Conservation (phyloP, 441 rosid species). For the Populus hybrid region DNA sequence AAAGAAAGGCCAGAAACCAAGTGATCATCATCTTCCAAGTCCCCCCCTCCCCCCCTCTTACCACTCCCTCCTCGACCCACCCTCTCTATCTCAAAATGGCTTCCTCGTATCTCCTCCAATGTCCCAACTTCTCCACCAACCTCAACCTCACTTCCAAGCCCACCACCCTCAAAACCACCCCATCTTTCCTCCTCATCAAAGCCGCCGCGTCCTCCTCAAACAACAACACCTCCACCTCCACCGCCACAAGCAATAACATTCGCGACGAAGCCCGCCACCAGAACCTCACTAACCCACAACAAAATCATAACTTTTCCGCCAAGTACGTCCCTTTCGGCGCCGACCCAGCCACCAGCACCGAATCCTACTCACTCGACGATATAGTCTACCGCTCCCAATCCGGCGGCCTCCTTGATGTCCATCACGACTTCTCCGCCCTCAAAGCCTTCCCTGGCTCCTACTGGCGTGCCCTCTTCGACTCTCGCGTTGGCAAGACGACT, state of each 20-base stretch:
- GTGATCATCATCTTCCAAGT: background rate
- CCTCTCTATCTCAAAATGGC: constrained; percentile 25
- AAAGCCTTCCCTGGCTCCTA: constrained; percentile 41
- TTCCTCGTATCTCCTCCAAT: constrained; percentile 20
- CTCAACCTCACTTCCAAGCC: constrained; percentile 11
- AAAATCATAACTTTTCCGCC: constrained; percentile 34
- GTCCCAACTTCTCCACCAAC: constrained; percentile 1
- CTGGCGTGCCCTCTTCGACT: constrained; percentile 55
- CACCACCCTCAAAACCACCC: constrained; percentile 18
- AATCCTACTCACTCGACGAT: constrained; percentile 60
- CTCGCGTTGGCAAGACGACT: constrained; percentile 52
- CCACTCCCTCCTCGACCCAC: background rate
- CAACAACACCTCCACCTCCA: constrained; percentile 1
- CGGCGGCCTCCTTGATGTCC: constrained; percentile 51
- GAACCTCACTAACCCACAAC: constrained; percentile 16
- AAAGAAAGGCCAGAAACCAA: background rate
- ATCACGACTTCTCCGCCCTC: constrained; percentile 47
- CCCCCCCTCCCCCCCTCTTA: background rate
- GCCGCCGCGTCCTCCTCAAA: constrained; percentile 4
- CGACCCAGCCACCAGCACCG: constrained; percentile 21
- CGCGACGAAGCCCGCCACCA: constrained; percentile 50
- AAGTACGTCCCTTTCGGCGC: constrained; percentile 51
- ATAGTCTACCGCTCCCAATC: constrained; percentile 54
- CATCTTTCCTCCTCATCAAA: constrained; percentile 7
- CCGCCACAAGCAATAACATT: constrained; percentile 26